Base-by-base conservation (phyloP, 2,329 filamentous ascomycete species). In the Fusarium albidum region DNA sequence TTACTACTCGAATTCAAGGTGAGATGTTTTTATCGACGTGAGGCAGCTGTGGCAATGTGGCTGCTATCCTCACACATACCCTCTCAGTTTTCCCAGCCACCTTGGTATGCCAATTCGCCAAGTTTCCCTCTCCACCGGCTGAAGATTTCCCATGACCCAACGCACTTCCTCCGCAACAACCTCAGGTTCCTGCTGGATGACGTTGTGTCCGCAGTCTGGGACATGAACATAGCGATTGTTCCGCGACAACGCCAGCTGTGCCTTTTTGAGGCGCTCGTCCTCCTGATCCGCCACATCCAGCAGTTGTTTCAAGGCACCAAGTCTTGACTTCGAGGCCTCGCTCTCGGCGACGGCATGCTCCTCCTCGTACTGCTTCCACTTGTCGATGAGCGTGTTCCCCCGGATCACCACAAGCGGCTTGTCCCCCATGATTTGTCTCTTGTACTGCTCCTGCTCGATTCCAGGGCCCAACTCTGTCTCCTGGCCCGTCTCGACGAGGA, bases 401-500 rank as follows among this genome's bases (percentile, higher is more conserved):
- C 63, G 49, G 15, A 65, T 61, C 2, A 65, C 57, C 0, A 53
- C 58, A 0, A 65, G 37, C 1, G 63, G 63, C n/a, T 52, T 65
- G 6, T 49, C 32, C 1, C 48, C 50, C 2, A 65, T 5, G 3
- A 64, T 43, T 12, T 40, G 42, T 2, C 33, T 43, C 5, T 40
- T 18, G 26, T 65, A 65, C 17, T 65, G 63, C 3, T 35, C 7
- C 18, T 63, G 34, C 17, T 64, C 63, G 2, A 57, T 26, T 37
- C 15, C 7, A 0, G 45, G 12, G 7, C 49, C 57, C 37, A 59
- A 38, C 10, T 34, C 58, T 7, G 63, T 61, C 26, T 65, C 63
- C 14, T 65, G 63, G 5, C 63, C 63, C 1, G 63, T 65, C 14
- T 65, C 63, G 2, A 49, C 63, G 5, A 65, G 60, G 3, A 65